Evolutionary conservation across 352 stramenopile species (phyloP).

Genomic region (Pythium vanterpoolii): DNA sequence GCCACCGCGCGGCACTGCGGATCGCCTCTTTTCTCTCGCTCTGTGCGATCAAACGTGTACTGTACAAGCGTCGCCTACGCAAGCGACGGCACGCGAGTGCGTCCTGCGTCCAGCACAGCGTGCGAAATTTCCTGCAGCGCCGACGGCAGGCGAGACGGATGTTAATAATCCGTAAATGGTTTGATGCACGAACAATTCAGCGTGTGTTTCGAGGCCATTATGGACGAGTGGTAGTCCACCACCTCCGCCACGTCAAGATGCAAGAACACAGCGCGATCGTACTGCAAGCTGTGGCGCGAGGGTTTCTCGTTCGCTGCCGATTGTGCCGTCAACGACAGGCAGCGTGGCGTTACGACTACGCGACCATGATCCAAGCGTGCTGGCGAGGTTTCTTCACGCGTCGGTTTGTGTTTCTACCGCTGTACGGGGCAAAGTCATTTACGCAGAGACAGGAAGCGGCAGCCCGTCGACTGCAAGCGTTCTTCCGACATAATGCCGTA

Average conservation of each 20-base stretch:
- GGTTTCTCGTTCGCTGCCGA: slow-evolving; percentile 20
- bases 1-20: slow-evolving; percentile 23
- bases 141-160: not conserved
- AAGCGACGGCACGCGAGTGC: slow-evolving; percentile 19
- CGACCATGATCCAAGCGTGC: slow-evolving; percentile 21
- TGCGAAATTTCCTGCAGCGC: slow-evolving; percentile 27
- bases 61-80: slow-evolving; percentile 7
- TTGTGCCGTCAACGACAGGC: slow-evolving; percentile 15
- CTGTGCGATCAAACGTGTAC: slow-evolving; percentile 23
- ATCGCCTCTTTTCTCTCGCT: slow-evolving; percentile 36
- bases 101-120: slow-evolving; percentile 32
- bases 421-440: not conserved
- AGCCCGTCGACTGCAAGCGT: slow-evolving; percentile 34
- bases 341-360: not conserved
- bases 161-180: slow-evolving; percentile 29
- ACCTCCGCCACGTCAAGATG: not conserved
- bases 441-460: slow-evolving; percentile 29
- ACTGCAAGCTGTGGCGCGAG: slow-evolving; percentile 27
- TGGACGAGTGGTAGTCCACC: slow-evolving; percentile 16
- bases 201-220: slow-evolving; percentile 33
- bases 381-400: slow-evolving; percentile 31
- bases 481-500: slow-evolving; percentile 29
- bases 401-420: not conserved
- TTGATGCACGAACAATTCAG: slow-evolving; percentile 41
- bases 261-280: slow-evolving; percentile 9